phyloP scores from a whole-genome alignment of 495 filamentous ascomycete species.

The Talaromyces wortmannii region DNA sequence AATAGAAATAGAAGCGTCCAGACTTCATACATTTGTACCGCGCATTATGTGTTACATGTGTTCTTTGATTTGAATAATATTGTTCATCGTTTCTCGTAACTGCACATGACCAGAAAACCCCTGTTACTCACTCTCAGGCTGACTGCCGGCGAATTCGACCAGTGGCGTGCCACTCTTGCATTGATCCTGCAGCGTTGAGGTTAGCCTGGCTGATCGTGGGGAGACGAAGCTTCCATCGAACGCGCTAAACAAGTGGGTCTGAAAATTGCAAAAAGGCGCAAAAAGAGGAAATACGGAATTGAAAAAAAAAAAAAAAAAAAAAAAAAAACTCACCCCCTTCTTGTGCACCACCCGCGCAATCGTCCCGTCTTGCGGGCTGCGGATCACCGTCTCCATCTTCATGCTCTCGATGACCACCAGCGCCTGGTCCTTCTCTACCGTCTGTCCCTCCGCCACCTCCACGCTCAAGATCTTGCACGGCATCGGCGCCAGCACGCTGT shows the following conservation, averaged over 20 bases:
- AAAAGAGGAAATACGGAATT: not conserved
- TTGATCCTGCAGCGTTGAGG: slow-evolving; percentile 37
- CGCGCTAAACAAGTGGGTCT: slow-evolving; percentile 2
- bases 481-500: slow-evolving; percentile 88
- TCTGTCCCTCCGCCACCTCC: slow-evolving; percentile 72
- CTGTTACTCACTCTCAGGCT: too few species aligned
- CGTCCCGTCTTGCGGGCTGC: slow-evolving; percentile 76
- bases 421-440: slow-evolving; percentile 77
- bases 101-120: too few species aligned
- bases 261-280: too few species aligned
- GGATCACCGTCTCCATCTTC: slow-evolving; percentile 99
- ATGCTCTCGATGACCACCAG: slow-evolving; percentile 97
- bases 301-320: not conserved
- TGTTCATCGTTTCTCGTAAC: too few species aligned
- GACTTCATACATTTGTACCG: too few species aligned
- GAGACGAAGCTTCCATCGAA: not conserved
- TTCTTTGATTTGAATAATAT: too few species aligned
- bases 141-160: slow-evolving; percentile 38
- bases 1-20: too few species aligned
- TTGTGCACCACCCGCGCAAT: slow-evolving; percentile 78
- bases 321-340: slow-evolving; percentile 63
- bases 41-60: too few species aligned
- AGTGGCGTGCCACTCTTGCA: slow-evolving; percentile 53
- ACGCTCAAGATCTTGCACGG: slow-evolving; percentile 88
- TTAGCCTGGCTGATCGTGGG: slow-evolving; percentile 15